Percentiles rank a stretch among this genome's conserved stretches.
Conservation (phyloP, 1,284 basidiomycete species). For the Rhodotorula sp. region DNA sequence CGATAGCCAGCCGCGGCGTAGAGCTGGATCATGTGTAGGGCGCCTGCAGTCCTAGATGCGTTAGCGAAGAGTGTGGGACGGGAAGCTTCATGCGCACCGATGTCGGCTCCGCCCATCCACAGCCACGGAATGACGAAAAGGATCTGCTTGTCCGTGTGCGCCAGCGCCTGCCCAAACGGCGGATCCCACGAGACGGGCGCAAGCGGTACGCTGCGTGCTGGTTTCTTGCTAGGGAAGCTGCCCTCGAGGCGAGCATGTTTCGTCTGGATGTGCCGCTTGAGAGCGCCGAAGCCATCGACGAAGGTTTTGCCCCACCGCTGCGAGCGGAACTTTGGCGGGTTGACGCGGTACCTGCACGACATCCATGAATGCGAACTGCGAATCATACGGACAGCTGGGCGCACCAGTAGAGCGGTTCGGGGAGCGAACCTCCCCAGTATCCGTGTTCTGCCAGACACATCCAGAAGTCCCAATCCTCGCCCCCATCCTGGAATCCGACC, state of each 20-base stretch:
- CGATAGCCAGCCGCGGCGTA: constrained; percentile 38
- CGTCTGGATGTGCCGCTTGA: constrained; percentile 29
- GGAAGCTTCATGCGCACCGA: constrained; percentile 8
- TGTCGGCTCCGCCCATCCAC: constrained; percentile 36
- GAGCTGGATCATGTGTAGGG: constrained; percentile 37
- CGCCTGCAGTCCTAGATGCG: constrained; percentile 9
- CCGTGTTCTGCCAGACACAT: constrained; percentile 40
- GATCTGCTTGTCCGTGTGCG: constrained; percentile 31
- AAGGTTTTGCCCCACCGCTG: constrained; percentile 41
- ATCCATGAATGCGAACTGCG: too few species aligned
- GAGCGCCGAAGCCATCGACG: constrained; percentile 20
- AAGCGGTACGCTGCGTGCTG: constrained; percentile 23
- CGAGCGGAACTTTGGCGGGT: constrained; percentile 29
- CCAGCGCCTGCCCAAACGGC: constrained; percentile 28
- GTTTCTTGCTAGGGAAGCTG: constrained; percentile 22
- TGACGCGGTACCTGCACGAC: constrained; percentile 38
- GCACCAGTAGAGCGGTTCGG: constrained; percentile 39
- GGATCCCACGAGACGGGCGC: constrained; percentile 33
- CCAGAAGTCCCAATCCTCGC: constrained; percentile 44
- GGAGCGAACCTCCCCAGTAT: constrained; percentile 38
- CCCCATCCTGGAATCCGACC: constrained; percentile 31
- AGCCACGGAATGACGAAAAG: constrained; percentile 40
- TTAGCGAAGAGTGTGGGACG: rapidly evolving
- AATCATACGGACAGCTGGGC: background rate
- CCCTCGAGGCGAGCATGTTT: constrained; percentile 21